phyloP scores from a whole-genome alignment of 1,139 yeast genomes.

The Nakaseomyces delphensis region DNA sequence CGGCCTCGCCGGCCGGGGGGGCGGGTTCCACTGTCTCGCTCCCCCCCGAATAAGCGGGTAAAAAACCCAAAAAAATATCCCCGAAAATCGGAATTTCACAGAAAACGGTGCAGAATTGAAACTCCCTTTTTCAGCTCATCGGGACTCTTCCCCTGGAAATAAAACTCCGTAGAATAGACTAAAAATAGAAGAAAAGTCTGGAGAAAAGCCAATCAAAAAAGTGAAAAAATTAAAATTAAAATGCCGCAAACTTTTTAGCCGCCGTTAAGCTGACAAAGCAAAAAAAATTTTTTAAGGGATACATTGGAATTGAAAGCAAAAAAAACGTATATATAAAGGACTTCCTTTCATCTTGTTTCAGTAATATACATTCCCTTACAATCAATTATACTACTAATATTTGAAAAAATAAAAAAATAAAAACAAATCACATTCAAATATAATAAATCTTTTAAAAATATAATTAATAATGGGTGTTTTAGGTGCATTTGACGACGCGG shows the following conservation, averaged over 20 bases:
- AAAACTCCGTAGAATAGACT: no score
- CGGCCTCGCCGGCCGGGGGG: no score
- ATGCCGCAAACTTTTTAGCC: neutral
- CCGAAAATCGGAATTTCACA: no score
- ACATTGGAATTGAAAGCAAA: neutral
- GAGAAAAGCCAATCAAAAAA: neutral
- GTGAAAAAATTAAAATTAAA: neutral
- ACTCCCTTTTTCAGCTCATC: no score
- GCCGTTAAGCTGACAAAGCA: neutral
- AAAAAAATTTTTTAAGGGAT: neutral
- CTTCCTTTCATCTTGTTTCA: neutral
- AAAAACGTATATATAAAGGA: neutral
- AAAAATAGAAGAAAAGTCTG: neutral
- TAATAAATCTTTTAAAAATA: neutral
- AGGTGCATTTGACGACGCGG: neutral
- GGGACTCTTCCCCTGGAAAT: no score
- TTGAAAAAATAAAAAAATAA: neutral
- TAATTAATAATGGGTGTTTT: neutral
- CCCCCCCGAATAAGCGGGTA: no score
- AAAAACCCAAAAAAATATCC: no score
- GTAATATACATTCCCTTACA: neutral
- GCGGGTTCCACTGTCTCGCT: no score
- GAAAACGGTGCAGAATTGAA: no score
- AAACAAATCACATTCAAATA: neutral
- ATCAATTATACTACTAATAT: neutral